phyloP scores from a whole-genome alignment of 768 basidiomycete genomes.

The Psilocybe subaeruginosa region DNA sequence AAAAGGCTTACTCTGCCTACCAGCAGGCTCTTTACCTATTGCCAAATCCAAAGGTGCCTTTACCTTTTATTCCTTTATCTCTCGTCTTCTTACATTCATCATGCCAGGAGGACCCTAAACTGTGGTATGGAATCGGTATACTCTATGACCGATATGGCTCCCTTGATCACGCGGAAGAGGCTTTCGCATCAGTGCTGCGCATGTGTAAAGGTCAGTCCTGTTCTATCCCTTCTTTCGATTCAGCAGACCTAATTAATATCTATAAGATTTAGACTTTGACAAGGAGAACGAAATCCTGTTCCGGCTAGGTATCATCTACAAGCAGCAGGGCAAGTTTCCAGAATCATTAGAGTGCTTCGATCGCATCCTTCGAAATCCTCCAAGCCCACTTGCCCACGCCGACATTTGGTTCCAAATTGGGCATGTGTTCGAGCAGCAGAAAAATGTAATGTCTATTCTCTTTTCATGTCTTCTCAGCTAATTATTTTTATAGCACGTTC shows the following conservation, averaged over 20 bases:
- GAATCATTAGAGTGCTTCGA: constrained; percentile 93
- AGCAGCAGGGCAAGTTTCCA: constrained; percentile 94
- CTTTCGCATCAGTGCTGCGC: constrained; percentile 91
- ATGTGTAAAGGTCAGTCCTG: constrained; percentile 88
- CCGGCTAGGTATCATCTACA: constrained; percentile 98
- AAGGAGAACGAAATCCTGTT: constrained; percentile 99
- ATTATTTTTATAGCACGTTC: constrained; percentile 62
- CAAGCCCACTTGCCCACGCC: constrained; percentile 91
- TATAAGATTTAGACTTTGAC: constrained; percentile 81
- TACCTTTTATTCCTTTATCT: constrained; percentile 12
- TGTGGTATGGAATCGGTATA: constrained; percentile 99
- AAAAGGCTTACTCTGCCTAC: constrained; percentile 98
- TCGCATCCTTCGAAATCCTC: constrained; percentile 94
- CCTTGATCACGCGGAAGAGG: constrained; percentile 98
- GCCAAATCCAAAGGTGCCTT: constrained; percentile 85
- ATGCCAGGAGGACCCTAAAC: constrained; percentile 86
- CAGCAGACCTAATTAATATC: constrained; percentile 27
- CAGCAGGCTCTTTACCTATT: constrained; percentile 97
- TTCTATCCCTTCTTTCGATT: constrained; percentile 2
- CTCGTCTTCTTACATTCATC: constrained; percentile 12
- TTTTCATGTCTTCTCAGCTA: constrained; percentile 8
- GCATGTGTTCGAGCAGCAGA: constrained; percentile 96
- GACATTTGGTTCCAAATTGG: constrained; percentile 99
- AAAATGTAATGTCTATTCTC: constrained; percentile 64
- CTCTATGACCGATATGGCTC: constrained; percentile 98